Evolutionary conservation across 306 rosid genomes (phyloP).

Genomic region (Casuarina equisetifolia): DNA sequence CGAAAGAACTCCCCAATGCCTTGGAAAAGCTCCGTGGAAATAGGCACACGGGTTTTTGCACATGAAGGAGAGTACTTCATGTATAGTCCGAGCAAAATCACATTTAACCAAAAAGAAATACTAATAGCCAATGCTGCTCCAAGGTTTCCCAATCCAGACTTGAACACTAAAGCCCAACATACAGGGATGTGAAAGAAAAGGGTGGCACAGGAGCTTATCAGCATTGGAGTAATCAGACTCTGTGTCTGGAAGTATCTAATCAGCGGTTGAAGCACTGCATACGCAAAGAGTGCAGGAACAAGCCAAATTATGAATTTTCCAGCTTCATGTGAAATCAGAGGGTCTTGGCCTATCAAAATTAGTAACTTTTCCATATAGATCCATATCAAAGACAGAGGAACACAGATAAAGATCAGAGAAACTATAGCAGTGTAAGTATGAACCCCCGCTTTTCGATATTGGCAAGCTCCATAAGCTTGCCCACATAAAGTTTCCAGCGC

Average conservation of each 20-base stretch:
- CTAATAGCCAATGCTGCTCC: conserved; percentile 81
- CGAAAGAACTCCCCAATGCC: conserved; percentile 62
- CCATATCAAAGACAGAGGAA: conserved; percentile 66
- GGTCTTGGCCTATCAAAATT: conserved; percentile 67
- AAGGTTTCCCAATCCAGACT: conserved; percentile 40
- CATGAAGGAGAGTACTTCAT: conserved; percentile 54
- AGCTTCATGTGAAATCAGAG: conserved; percentile 67
- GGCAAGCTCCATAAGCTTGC: conserved; percentile 61
- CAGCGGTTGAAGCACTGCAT: conserved; percentile 61
- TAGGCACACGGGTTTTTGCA: conserved; percentile 43
- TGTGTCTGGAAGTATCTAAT: conserved; percentile 69
- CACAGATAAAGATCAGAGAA: conserved; percentile 50
- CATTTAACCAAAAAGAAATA: conserved; percentile 68
- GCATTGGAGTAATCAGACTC: conserved; percentile 61
- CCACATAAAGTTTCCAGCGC: conserved; percentile 62
- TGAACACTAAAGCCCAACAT: conserved; percentile 74
- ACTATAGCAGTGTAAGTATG: conserved; percentile 61
- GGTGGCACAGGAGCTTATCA: conserved; percentile 42
- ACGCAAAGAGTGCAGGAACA: conserved; percentile 70
- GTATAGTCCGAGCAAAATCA: conserved; percentile 51
- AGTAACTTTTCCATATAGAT: conserved; percentile 55
- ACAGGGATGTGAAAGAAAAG: conserved; percentile 51
- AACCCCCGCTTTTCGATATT: conserved; percentile 43
- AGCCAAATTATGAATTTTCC: conserved; percentile 61
- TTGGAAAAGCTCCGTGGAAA: conserved; percentile 51